Evolutionary conservation across 345 rosid genomes (phyloP).

Genomic region (Isatis tinctoria): DNA sequence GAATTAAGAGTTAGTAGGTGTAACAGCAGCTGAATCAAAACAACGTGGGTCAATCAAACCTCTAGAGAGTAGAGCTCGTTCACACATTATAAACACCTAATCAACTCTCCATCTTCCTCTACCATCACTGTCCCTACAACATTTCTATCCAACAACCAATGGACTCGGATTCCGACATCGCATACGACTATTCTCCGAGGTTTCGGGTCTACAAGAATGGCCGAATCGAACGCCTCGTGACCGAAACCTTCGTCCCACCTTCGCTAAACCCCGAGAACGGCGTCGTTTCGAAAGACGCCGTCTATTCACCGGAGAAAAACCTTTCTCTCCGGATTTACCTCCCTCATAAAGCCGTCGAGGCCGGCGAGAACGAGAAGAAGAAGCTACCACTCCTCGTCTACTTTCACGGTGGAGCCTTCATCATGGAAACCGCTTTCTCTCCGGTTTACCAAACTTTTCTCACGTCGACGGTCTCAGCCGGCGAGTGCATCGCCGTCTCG

Average conservation of each 20-base stretch:
- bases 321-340: not conserved
- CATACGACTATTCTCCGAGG: not conserved
- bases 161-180: not conserved
- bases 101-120: not conserved
- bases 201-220: not conserved
- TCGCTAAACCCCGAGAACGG: not conserved
- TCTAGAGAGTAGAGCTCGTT: not conserved
- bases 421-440: constrained; percentile 34
- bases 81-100: not conserved
- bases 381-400: constrained; percentile 44
- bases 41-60: not conserved
- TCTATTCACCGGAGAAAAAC: not conserved
- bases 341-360: not conserved
- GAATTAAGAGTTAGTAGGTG: not conserved
- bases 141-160: not conserved
- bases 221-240: not conserved
- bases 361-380: constrained; percentile 1
- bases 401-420: constrained; percentile 53
- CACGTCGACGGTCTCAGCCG: constrained; percentile 32
- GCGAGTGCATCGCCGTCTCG: constrained; percentile 34
- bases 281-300: not conserved
- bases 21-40: not conserved
- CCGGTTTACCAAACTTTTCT: constrained; percentile 22
- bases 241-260: not conserved
- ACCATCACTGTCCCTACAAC: not conserved